Evolutionary conservation across 352 stramenopile species (phyloP).

Genomic region (Globisporangium yorkense): DNA sequence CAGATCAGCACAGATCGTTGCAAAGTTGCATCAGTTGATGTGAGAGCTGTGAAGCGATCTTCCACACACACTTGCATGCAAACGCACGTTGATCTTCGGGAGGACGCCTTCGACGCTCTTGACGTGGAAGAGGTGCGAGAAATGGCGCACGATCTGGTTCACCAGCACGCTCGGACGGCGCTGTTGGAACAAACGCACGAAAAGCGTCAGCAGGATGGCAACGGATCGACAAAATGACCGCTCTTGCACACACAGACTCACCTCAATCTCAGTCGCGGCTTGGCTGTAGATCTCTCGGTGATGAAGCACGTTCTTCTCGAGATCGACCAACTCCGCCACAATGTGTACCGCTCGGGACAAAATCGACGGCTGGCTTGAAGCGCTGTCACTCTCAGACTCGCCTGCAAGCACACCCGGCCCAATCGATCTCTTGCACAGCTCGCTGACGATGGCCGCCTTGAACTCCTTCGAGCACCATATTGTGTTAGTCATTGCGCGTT

Average conservation of each 20-base stretch:
- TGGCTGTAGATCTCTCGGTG: conserved; percentile 75
- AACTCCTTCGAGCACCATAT: conserved; percentile 26
- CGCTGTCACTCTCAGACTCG: conserved; percentile 3
- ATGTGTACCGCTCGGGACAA: conserved; percentile 60
- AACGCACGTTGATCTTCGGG: conserved; percentile 85
- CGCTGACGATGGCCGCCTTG: conserved; percentile 44
- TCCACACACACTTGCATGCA: background rate
- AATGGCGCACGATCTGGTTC: conserved; percentile 85
- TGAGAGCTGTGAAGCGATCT: too few species aligned
- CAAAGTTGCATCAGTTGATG: too few species aligned
- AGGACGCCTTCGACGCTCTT: conserved; percentile 82
- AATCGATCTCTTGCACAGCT: conserved; percentile 56
- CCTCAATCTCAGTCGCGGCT: conserved; percentile 74
- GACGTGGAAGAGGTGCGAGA: conserved; percentile 85
- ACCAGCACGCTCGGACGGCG: conserved; percentile 71
- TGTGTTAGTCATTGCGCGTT: background rate
- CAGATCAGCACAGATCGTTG: background rate
- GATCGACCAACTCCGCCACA: conserved; percentile 72
- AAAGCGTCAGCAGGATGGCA: background rate
- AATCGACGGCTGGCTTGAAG: conserved; percentile 22
- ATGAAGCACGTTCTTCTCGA: conserved; percentile 80
- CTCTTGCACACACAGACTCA: conserved; percentile 15
- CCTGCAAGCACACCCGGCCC: conserved; percentile 28
- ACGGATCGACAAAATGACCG: background rate
- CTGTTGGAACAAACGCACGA: conserved; percentile 12